Base-by-base conservation (phyloP, 2,329 filamentous ascomycete species). In the Macrophomina pseudophaseolina region DNA sequence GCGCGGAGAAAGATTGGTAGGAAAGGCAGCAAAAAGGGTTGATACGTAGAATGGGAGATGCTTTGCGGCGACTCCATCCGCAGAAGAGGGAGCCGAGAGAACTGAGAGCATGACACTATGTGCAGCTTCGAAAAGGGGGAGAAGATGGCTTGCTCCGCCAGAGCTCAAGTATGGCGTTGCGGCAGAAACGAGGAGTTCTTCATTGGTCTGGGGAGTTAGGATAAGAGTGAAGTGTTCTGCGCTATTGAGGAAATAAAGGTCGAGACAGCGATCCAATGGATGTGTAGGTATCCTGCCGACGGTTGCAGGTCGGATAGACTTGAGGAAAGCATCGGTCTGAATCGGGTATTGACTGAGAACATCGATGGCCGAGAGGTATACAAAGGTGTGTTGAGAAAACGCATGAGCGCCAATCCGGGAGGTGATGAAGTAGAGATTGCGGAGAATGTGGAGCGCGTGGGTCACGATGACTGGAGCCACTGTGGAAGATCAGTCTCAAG, bases 171-270 rank as follows among this genome's bases (percentile, higher is more conserved):
- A 95, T 0, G 90, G 86, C 5, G 88, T 86, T 6, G 93, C 91
- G 1, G 92, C 90, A 40, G 89, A 85, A 63, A 97, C 82, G 16
- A 97, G 86, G 1, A 97, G 82, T 2, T 87, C 83, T 71, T 96
- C 91, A 72, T 89, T 92, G 2, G 87, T 85, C 3, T 84, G 80
- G 0, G 90, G 85, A 0, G 91, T 82, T 1, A 97, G 79, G 2
- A 87, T 81, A 8, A 93, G 82, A 0, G 92, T 89, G 68, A 97
- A 88, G 76, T 97, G 92, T 76, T 97, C 94, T 2, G 91, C 90
- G 0, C 90, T 87, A 74, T 96, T 95, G 69, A 97, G 86, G 79
- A 96, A 97, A 81, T 92, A 97, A 16, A 97, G 85, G 74, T 95
- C 91, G n/a, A 94, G 81, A 18, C 86, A 90, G 66, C 91, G 85